These are phyloP conservation scores for Pseudonitzschia pungens DNA, from an alignment of 108 stramenopile genomes.

Conservation along the genomic window DNA sequence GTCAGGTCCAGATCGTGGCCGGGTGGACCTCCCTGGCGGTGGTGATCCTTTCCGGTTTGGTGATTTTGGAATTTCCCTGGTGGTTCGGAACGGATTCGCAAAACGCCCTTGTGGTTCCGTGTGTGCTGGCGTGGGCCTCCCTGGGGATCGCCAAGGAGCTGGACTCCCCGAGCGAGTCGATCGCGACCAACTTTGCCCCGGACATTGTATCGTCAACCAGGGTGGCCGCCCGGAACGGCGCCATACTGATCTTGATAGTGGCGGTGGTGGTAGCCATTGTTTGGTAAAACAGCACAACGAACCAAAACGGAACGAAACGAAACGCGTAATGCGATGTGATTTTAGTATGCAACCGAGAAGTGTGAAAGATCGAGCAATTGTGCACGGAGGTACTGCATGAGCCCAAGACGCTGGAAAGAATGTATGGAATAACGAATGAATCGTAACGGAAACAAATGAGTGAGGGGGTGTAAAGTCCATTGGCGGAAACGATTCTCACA, in stretches of 20 bases:
- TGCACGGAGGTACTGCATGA: no score
- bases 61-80: not conserved
- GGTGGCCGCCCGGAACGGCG: not conserved
- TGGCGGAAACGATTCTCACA: no score
- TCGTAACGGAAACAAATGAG: no score
- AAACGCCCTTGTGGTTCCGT: conserved; percentile 53
- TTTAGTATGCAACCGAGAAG: no score
- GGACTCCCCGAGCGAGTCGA: conserved; percentile 45
- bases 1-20: conserved; percentile 44
- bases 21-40: conserved; percentile 51
- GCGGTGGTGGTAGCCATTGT: not conserved
- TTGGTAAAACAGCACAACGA: no score
- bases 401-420: no score
- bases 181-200: conserved; percentile 45
- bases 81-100: not conserved
- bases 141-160: conserved; percentile 52
- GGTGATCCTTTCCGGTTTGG: conserved; percentile 53
- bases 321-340: no score
- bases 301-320: no score
- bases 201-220: conserved; percentile 16
- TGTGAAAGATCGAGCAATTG: no score
- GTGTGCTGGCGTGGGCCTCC: conserved; percentile 74
- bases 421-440: no score
- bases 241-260: not conserved
- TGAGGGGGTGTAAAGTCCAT: no score